Evolutionary conservation across 345 rosid genomes (phyloP), one percentile per base, ranked within the genome.

Genomic region (Raphanus raphanistrum): DNA sequence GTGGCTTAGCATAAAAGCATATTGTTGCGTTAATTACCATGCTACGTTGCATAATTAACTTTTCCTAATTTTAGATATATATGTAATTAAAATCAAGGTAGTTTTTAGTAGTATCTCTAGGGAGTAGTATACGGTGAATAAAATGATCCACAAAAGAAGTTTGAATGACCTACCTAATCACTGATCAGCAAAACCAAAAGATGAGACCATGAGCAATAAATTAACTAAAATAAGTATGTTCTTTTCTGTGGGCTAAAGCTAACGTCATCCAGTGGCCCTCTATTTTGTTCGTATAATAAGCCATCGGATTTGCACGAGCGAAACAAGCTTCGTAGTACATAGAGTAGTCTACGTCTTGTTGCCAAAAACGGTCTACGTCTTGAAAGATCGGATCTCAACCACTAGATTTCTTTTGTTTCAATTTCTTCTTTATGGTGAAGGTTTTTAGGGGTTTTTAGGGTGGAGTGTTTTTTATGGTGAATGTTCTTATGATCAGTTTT

Each of bases 231-330:
- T 41, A 41, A 41, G 45, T 41, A 41, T 3, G 48, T 11, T 8
- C 13, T 45, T 59, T 58, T 72, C 26, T 63, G 65, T 73, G 58
- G 10, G 62, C 76, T 13, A 32, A n/a, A 16, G 15, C 29, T 54
- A 62, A 54, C 71, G 28, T 32, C 63, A 63, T 4, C 41, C 3
- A 8, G 16, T 63, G 63, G 33, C 36, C 27, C 52, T 31, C 52
- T 8, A 21, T 12, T 31, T 25, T 73, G 8, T 54, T 26, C 36
- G n/a, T 26, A 6, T 50, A 50, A 11, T 11, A 67, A 43, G 61
- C 52, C 67, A 67, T 75, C 45, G 27, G 73, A 67, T 67, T 67
- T 58, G 79, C 79, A 67, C 73, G 79, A 41, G 31, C 43, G 50
- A 75, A 66, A 66, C 59, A 75, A 67, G 16, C 26, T 63, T 16